phyloP scores from a whole-genome alignment of 306 rosid species.

The Sophora flavescens region DNA sequence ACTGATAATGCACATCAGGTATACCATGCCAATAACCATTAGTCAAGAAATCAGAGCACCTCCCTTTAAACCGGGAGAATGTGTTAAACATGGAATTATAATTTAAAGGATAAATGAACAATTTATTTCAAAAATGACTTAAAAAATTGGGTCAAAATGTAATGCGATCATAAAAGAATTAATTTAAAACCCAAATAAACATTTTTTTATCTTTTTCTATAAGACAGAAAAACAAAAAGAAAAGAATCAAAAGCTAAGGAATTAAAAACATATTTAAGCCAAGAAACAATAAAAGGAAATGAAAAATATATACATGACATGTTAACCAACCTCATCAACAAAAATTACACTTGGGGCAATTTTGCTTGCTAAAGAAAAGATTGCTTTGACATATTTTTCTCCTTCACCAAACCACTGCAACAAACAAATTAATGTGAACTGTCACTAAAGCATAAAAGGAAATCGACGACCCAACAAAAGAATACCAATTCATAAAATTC shows the following conservation, averaged over 20 bases:
- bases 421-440: slow-evolving; percentile 18
- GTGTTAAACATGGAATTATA: neutral
- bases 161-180: neutral
- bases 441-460: slow-evolving; percentile 31
- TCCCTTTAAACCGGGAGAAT: neutral
- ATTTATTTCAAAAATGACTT: neutral
- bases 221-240: neutral
- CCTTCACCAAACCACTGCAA: slow-evolving; percentile 99
- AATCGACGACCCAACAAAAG: neutral
- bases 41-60: neutral
- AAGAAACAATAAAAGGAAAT: neutral
- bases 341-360: slow-evolving; percentile 95
- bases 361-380: slow-evolving; percentile 96
- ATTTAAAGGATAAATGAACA: neutral
- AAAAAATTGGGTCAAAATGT: too few relatives aligned
- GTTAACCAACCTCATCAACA: slow-evolving; percentile 88
- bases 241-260: neutral
- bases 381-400: slow-evolving; percentile 94
- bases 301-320: neutral
- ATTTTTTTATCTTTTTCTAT: too few relatives aligned
- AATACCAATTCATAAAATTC: slow-evolving; percentile 7
- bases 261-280: neutral
- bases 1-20: neutral
- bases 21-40: neutral
- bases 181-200: too few relatives aligned